Conservation (phyloP, 352 stramenopile species). For the Globisporangium ultimum region DNA sequence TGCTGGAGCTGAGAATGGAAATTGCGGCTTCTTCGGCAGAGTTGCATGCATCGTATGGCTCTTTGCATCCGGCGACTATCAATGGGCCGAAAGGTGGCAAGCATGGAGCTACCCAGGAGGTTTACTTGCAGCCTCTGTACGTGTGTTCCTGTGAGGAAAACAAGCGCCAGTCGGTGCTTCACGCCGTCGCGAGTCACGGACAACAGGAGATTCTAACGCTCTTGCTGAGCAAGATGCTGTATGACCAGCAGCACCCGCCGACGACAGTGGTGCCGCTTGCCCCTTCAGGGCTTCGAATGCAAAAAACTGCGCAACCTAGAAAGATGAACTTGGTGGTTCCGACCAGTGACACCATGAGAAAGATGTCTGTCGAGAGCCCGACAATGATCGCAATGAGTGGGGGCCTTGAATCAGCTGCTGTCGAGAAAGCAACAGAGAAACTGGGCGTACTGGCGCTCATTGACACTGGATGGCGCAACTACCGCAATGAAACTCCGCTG, state of each 20-base stretch:
- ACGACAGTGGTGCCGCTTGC: not conserved
- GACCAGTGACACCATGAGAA: constrained; percentile 9
- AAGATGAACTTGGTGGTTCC: constrained; percentile 15
- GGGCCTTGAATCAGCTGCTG: not conserved
- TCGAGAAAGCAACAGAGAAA: not conserved
- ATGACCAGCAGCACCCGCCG: constrained; percentile 29
- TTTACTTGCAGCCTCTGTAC: constrained; percentile 43
- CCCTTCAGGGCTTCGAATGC: not conserved
- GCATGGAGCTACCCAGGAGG: constrained; percentile 3
- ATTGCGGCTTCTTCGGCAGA: constrained; percentile 5
- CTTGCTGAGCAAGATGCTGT: constrained; percentile 44
- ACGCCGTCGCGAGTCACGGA: constrained; percentile 51
- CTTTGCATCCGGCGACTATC: constrained; percentile 1
- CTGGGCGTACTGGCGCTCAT: constrained; percentile 24
- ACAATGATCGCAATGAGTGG: not conserved
- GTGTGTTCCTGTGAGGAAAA: constrained; percentile 62
- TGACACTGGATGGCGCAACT: constrained; percentile 57
- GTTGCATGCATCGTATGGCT: not conserved
- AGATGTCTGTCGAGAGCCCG: not conserved
- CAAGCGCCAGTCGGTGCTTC: constrained; percentile 62
- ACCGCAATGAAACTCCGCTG: constrained; percentile 61
- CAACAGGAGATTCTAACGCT: constrained; percentile 49
- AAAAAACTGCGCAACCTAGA: not conserved
- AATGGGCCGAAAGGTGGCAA: not conserved
- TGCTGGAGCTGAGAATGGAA: constrained; percentile 39